Percentiles rank a stretch among this genome's conserved stretches.
phyloP scores from a whole-genome alignment of 768 basidiomycete genomes.

The Pisolithus sp. region DNA sequence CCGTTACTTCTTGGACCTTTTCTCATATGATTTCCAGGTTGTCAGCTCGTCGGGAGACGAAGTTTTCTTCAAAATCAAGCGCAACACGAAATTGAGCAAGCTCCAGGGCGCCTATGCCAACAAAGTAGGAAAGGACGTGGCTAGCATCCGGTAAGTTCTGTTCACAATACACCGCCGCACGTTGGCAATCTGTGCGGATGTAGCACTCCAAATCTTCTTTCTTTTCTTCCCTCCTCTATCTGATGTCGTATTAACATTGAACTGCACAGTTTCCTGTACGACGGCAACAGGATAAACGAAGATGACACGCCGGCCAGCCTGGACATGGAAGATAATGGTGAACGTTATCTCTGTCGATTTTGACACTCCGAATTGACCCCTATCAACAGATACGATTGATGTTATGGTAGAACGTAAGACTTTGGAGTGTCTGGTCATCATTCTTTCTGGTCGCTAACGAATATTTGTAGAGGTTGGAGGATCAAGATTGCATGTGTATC shows the following conservation, averaged over 20 bases:
- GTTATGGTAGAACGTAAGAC: slow-evolving; percentile 93
- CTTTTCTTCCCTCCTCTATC: neutral
- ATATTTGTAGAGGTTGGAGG: slow-evolving; percentile 40
- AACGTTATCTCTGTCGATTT: slow-evolving; percentile 16
- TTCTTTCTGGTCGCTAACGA: slow-evolving; percentile 1
- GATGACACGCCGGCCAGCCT: slow-evolving; percentile 82
- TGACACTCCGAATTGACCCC: slow-evolving; percentile 1
- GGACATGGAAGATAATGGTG: slow-evolving; percentile 88
- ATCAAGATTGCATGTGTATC: slow-evolving; percentile 9
- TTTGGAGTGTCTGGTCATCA: slow-evolving; percentile 3
- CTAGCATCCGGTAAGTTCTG: slow-evolving; percentile 71
- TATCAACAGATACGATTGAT: slow-evolving; percentile 75
- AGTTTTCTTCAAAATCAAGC: slow-evolving; percentile 97
- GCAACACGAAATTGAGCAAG: slow-evolving; percentile 87
- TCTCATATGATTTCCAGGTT: slow-evolving; percentile 41
- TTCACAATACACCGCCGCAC: neutral
- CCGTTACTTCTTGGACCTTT: neutral
- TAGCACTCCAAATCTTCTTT: neutral
- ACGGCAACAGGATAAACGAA: slow-evolving; percentile 78
- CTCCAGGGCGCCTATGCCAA: slow-evolving; percentile 87
- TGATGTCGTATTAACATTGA: neutral
- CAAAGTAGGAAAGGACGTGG: slow-evolving; percentile 87
- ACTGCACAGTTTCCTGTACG: slow-evolving; percentile 77
- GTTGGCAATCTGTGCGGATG: neutral
- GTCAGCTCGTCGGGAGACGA: slow-evolving; percentile 74